These are phyloP conservation scores for Catharanthus roseus DNA, from an alignment of 257 asterid genomes.

Conservation along the genomic window DNA sequence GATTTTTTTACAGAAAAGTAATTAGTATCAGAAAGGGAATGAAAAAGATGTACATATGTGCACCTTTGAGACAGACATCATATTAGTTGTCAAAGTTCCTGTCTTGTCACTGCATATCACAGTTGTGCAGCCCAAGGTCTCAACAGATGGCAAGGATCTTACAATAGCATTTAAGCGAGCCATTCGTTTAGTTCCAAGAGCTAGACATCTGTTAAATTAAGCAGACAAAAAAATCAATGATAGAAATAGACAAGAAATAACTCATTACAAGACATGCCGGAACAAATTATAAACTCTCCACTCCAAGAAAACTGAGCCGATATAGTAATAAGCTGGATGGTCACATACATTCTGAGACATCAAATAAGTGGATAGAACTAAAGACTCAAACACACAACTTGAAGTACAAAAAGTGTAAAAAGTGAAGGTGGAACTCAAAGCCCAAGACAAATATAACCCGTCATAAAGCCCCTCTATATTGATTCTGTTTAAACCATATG, in stretches of 20 bases:
- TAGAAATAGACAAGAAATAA: neutral
- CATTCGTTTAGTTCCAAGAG: slow-evolving; percentile 98
- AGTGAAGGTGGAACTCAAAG: neutral
- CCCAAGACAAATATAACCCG: neutral
- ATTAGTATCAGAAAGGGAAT: slow-evolving; percentile 1
- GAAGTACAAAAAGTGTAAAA: neutral
- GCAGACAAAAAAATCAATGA: slow-evolving; percentile 1
- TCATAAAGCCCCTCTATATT: neutral
- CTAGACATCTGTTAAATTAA: slow-evolving; percentile 77
- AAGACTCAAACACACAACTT: neutral
- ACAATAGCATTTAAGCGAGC: slow-evolving; percentile 99
- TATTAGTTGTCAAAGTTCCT: slow-evolving; percentile 96
- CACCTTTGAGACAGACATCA: slow-evolving; percentile 99
- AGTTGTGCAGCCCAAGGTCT: slow-evolving; percentile 99
- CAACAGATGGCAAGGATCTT: slow-evolving; percentile 97
- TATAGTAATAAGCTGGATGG: neutral
- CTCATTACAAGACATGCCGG: neutral
- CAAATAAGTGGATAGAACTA: neutral
- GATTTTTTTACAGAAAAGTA: neutral
- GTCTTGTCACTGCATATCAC: slow-evolving; percentile 99
- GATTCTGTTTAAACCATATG: neutral
- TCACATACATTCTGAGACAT: neutral
- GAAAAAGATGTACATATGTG: slow-evolving; percentile 12
- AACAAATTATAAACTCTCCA: neutral
- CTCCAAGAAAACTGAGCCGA: slow-evolving; percentile 3